A percentile compares a stretch with the other conserved stretches of the same genome.
Conservation (phyloP, 2,329 filamentous ascomycete genomes). For the Xylariaceae sp. region DNA sequence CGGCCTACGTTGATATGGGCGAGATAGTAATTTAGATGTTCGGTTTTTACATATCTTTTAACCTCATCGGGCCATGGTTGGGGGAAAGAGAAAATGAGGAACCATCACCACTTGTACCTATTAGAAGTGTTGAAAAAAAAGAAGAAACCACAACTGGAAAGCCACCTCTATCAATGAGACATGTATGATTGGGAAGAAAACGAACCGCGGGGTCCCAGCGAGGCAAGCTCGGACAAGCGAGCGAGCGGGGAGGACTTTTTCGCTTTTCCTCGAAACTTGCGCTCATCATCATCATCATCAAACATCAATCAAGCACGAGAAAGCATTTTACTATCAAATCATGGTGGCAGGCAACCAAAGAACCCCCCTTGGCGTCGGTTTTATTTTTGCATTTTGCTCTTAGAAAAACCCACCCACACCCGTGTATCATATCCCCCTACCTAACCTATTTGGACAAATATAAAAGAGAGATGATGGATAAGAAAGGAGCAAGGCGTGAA, state of each 20-base stretch:
- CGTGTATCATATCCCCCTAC: no score
- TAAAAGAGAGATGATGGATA: no score
- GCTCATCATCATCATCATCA: no score
- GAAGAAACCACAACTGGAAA: background rate
- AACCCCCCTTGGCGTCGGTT: no score
- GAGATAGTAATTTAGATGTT: conserved; percentile 52
- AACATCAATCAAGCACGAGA: no score
- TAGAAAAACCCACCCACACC: no score
- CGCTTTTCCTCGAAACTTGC: no score
- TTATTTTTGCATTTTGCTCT: no score
- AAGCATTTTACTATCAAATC: background rate
- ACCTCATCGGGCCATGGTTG: background rate
- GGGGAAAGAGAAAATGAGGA: background rate
- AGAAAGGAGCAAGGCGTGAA: no score
- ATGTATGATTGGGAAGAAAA: conserved; percentile 6
- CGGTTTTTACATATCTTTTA: background rate
- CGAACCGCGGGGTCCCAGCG: background rate
- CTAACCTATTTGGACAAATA: no score
- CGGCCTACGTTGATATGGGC: conserved; percentile 64
- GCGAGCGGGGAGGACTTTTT: no score
- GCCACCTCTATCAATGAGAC: conserved; percentile 3
- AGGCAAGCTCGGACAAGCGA: conserved; percentile 1
- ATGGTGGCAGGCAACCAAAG: background rate
- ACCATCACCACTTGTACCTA: background rate
- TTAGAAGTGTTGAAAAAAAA: conserved; percentile 9